Base-by-base conservation (phyloP, 345 rosid species). In the Brassica cretica region DNA sequence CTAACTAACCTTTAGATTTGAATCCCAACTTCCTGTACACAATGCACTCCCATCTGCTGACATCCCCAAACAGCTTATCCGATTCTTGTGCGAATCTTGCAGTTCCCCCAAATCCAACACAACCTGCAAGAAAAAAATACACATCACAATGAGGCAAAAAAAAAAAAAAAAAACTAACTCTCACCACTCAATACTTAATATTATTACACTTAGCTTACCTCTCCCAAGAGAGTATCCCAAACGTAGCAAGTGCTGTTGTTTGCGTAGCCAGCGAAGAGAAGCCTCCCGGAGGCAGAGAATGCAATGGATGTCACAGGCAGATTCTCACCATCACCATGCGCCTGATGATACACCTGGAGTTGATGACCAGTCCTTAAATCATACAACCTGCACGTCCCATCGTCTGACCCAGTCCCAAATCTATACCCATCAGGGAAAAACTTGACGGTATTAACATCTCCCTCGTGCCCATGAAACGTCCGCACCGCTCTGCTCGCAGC, bases 31-130 rank as follows among this genome's bases (percentile, higher is more conserved):
- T 86, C 99, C 99, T 77, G 98, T 93, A 85, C 99, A 96, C 79
- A 96, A 83, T 78, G 99, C 97, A 86, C 99, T 96, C 83, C 99
- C 99, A 84, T 96, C 98, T 77, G 93, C 85, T 51, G 98, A 91
- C 88, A 93, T 79, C 60, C 96, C 98, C 88, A 96, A 86, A 85
- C 99, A 96, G 79, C 83, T 93, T 81, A 96, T 87, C 80, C 89
- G 84, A 25, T 67, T 69, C 76, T 78, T 89, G 64, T 96, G 99
- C 0, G 99, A 91, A 82, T 86, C 89, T 8, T 91, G 96, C 65
- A 90, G 82, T 29, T 85, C 59, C 70, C 93, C 90, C 85, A 96
- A 83, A 84, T 96, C 77, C 87, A 93, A 85, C 53, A 90, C 99
- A 73, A 85, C 92, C 99, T 96, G 81, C 78, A 71, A 74, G n/a